Evolutionary conservation across 768 basidiomycete species (phyloP).

Genomic region (Suillus discolor): DNA sequence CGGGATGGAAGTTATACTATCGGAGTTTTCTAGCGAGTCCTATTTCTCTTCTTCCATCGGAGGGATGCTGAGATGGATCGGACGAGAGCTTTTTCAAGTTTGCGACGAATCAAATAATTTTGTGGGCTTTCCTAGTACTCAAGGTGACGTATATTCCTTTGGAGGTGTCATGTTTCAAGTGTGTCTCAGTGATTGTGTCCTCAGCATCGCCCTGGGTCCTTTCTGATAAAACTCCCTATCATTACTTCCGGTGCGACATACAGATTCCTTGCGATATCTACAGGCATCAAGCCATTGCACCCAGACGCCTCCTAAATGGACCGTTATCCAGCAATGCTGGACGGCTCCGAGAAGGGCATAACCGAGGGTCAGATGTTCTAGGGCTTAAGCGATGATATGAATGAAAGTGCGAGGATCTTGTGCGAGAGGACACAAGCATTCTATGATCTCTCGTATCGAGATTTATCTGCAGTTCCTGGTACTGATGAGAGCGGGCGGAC

Average conservation of each 20-base stretch:
- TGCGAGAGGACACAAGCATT: slow-evolving; percentile 65
- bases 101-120: neutral
- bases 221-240: slow-evolving; percentile 24
- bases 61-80: slow-evolving; percentile 13
- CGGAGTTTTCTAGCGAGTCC: slow-evolving; percentile 11
- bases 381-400: slow-evolving; percentile 75
- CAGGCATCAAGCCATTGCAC: slow-evolving; percentile 9
- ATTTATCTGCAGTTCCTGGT: slow-evolving; percentile 58
- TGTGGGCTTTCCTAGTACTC: neutral
- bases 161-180: slow-evolving; percentile 31
- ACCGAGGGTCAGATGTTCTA: slow-evolving; percentile 29
- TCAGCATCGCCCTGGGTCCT: slow-evolving; percentile 6
- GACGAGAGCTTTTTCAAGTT: slow-evolving; percentile 9
- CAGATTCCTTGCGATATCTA: slow-evolving; percentile 19
- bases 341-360: slow-evolving; percentile 44
- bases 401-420: slow-evolving; percentile 73
- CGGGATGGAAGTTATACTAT: slow-evolving; percentile 6
- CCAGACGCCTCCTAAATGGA: slow-evolving; percentile 9
- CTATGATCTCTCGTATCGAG: slow-evolving; percentile 56
- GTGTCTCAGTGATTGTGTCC: slow-evolving; percentile 8
- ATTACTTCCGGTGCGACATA: slow-evolving; percentile 20
- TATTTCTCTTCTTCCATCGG: slow-evolving; percentile 11
- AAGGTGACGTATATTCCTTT: slow-evolving; percentile 17
- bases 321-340: slow-evolving; percentile 17
- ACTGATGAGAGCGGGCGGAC: slow-evolving; percentile 71